These are phyloP conservation scores for Jaenimonas drosophilae DNA, from an alignment of 208 protist genomes.

Conservation along the genomic window DNA sequence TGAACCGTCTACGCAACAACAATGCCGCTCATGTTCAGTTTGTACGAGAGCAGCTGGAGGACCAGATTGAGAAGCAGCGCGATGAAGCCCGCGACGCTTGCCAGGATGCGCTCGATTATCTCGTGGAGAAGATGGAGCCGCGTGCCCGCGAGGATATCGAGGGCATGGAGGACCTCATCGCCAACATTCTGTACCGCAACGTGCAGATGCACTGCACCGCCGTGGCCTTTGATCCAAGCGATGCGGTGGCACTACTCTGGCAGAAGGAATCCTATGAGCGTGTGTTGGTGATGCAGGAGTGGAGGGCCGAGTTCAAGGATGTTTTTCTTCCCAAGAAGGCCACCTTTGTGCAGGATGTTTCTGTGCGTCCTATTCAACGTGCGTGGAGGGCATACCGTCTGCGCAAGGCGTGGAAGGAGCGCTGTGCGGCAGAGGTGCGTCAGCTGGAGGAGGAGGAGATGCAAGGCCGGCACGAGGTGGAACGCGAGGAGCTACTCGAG, in stretches of 20 bases:
- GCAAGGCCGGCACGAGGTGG: conserved; percentile 4
- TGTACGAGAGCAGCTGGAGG: conserved; percentile 4
- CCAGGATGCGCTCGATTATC: conserved; percentile 4
- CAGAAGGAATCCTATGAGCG: conserved; percentile 37
- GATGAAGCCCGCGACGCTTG: conserved; percentile 4
- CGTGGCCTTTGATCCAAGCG: neutral
- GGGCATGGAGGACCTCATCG: conserved; percentile 13
- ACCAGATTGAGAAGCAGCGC: conserved; percentile 1
- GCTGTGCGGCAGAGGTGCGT: conserved; percentile 6
- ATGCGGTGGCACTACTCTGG: conserved; percentile 23
- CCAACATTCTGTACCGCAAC: conserved; percentile 11
- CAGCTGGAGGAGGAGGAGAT: conserved; percentile 15
- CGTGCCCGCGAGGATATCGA: conserved; percentile 13
- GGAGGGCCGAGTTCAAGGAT: conserved; percentile 11
- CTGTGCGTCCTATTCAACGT: conserved; percentile 10
- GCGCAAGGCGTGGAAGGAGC: conserved; percentile 8
- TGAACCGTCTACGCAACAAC: neutral
- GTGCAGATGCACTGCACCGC: too few relatives aligned
- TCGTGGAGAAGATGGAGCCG: conserved; percentile 14
- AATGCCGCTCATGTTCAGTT: conserved; percentile 7
- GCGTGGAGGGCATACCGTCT: conserved; percentile 2
- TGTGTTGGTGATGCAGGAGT: conserved; percentile 14
- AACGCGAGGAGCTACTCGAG: conserved; percentile 8
- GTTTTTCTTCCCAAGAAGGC: conserved; percentile 20
- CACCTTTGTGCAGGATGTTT: conserved; percentile 7